These are phyloP conservation scores for Russula compacta DNA, from an alignment of 768 basidiomycete species.

Conservation along the genomic window DNA sequence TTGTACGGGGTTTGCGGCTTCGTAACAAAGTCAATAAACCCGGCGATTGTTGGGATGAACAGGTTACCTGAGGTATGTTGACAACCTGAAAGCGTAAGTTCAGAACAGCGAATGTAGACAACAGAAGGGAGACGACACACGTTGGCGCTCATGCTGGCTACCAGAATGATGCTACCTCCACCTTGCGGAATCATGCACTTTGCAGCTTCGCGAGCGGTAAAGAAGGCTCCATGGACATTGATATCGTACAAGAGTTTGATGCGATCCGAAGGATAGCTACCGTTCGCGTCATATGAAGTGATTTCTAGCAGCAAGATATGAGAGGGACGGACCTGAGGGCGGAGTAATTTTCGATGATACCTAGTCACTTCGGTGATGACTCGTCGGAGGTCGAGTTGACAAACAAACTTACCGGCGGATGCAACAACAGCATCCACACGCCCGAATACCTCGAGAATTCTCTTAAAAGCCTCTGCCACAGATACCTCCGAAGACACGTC, in stretches of 20 bases:
- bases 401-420: slow-evolving; percentile 60
- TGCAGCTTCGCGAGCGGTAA: slow-evolving; percentile 93
- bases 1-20: slow-evolving; percentile 93
- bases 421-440: slow-evolving; percentile 78
- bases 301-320: not conserved
- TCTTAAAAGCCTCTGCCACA: slow-evolving; percentile 63
- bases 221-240: slow-evolving; percentile 91
- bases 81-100: slow-evolving; percentile 46
- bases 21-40: not conserved
- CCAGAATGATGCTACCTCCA: slow-evolving; percentile 73
- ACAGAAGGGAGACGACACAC: slow-evolving; percentile 35
- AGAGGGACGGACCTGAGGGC: slow-evolving; percentile 59
- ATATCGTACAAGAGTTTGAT: slow-evolving; percentile 80
- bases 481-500: slow-evolving; percentile 79
- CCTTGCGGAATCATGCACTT: slow-evolving; percentile 80
- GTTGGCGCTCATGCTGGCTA: slow-evolving; percentile 87
- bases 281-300: not conserved
- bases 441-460: slow-evolving; percentile 56
- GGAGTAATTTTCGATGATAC: slow-evolving; percentile 81
- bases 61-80: slow-evolving; percentile 72
- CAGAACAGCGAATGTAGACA: slow-evolving; percentile 16
- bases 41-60: not conserved
- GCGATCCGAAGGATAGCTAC: slow-evolving; percentile 77
- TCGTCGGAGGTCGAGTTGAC: not conserved
- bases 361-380: slow-evolving; percentile 28